Conservation (phyloP, 129 eudicot species). For the Flaveria brownii region DNA sequence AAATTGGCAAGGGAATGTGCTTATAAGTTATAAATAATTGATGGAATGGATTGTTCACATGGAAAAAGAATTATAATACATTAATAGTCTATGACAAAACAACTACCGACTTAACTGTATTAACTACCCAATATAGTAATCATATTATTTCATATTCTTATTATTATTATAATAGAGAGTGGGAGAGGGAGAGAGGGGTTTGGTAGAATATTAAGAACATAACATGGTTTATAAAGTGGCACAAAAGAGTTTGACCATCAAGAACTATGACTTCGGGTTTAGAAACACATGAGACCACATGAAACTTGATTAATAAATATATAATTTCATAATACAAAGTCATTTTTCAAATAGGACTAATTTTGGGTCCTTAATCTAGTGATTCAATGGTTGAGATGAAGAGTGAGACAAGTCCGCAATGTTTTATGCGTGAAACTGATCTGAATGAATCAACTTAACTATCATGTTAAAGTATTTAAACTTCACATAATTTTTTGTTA, state of each 20-base stretch:
- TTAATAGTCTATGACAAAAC: neutral
- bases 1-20: slow-evolving; percentile 4
- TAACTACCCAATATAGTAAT: slow-evolving; percentile 32
- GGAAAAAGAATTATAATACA: neutral
- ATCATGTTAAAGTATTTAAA: too few species aligned
- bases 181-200: slow-evolving; percentile 18
- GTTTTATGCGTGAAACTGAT: too few species aligned
- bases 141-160: neutral
- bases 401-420: too few species aligned
- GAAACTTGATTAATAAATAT: neutral
- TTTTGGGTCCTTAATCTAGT: too few species aligned
- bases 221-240: slow-evolving; percentile 31
- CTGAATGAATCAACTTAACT: too few species aligned
- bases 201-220: slow-evolving; percentile 38
- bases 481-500: too few species aligned
- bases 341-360: too few species aligned
- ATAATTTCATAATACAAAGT: too few species aligned
- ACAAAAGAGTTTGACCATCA: slow-evolving; percentile 32
- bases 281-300: slow-evolving; percentile 40
- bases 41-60: neutral
- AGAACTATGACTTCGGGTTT: slow-evolving; percentile 16
- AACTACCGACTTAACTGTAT: slow-evolving; percentile 36
- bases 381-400: too few species aligned
- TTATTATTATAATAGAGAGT: neutral
- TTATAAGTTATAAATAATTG: slow-evolving; percentile 4